A percentile compares a stretch with the other conserved stretches of the same genome.
Conservation (phyloP, 2,329 filamentous ascomycete species). For the Arthrobotrys megalospora region DNA sequence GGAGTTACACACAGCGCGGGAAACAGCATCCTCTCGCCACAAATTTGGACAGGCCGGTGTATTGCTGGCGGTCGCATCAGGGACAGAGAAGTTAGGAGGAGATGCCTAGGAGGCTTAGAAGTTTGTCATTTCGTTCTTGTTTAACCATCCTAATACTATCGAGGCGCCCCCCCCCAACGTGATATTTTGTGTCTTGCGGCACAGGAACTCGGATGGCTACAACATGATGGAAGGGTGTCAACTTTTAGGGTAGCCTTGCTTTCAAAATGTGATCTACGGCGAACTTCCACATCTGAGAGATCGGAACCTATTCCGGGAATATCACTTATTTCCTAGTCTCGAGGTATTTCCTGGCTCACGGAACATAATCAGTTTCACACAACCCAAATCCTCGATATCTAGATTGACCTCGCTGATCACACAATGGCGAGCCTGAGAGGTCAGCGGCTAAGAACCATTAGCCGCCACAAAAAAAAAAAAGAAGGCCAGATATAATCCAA, state of each 20-base stretch:
- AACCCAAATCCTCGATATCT: background rate
- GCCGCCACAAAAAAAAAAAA: slow-evolving; percentile 4
- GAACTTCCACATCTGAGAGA: background rate
- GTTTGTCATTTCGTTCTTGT: no score
- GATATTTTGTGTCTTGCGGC: background rate
- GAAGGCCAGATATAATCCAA: background rate
- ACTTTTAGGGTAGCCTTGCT: no score
- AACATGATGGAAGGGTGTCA: background rate
- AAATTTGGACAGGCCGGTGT: background rate
- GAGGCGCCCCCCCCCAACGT: background rate
- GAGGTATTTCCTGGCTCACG: background rate
- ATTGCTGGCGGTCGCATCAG: background rate
- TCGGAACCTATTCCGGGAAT: background rate
- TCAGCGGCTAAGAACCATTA: slow-evolving; percentile 15
- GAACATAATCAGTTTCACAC: slow-evolving; percentile 4
- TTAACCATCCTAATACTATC: background rate
- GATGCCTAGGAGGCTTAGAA: background rate
- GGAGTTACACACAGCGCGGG: background rate
- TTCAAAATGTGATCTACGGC: no score
- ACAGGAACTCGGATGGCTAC: background rate
- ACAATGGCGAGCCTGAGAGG: background rate
- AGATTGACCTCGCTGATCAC: background rate
- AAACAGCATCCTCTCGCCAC: background rate
- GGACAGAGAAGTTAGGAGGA: background rate
- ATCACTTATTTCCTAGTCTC: background rate